Evolutionary conservation across 495 filamentous ascomycete species (phyloP), one percentile per base, ranked within the genome.

Genomic region (Opeltia flavorubescens): DNA sequence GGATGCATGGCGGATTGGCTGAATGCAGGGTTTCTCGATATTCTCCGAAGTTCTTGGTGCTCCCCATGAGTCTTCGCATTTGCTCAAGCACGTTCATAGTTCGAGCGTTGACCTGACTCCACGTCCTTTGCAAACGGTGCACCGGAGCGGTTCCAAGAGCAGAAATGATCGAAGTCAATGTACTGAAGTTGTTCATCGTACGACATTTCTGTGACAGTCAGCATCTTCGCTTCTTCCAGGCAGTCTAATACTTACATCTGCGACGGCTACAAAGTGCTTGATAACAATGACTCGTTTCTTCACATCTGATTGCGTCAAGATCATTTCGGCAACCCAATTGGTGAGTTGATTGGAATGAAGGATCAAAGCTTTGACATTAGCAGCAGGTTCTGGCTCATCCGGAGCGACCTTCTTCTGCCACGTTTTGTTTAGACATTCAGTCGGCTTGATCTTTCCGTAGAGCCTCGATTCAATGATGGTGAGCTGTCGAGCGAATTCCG

Each of bases 321-420:
- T 96, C 91, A 96, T 96, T 62, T 98, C 89, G n/a, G 91, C 91
- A 45, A 98, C 91, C 93, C 93, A 96, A 62, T 96, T 98, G 17
- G 91, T 96, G 63, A 96, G 76, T 62, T 95, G 89, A 53, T 98
- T 98, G 0, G 93, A 95, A 61, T 98, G 91, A 35, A 96, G 71
- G 64, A 98, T 98, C 50, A 98, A 70, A 9, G 87, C 83, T 61
- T 95, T 94, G 51, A 98, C 87, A 59, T 98, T 96, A 2, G 86
- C 72, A 24, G 93, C 88, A 8, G 89, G 89, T 58, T 96, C 91
- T 0, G 82, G 76, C 50, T 93, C 89, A 41, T 77, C 81, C 17
- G 85, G 76, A 13, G 63, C 69, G 43, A 94, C 72, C 66, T 94
- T 95, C 74, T 87, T 95, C 57, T 94, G 85, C 91, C 91, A 98